Evolutionary conservation across 352 stramenopile genomes (phyloP).

Genomic region (Globisporangium parvum): DNA sequence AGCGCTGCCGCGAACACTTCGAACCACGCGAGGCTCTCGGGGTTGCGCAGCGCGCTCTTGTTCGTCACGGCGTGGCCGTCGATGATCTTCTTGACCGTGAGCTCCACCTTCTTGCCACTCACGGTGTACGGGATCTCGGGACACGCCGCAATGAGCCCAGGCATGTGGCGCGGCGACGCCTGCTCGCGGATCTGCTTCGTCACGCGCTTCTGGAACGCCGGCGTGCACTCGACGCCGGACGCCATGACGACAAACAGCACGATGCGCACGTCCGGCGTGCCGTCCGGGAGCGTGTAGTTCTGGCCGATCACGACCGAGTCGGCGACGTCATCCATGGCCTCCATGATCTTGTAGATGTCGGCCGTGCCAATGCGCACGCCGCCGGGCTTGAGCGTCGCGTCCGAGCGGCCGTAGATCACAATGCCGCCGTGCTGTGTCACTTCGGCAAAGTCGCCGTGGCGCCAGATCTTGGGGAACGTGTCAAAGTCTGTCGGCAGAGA

Average conservation of each 20-base stretch:
- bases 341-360: slow-evolving; percentile 79
- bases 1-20: slow-evolving; percentile 34
- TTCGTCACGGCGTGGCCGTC: slow-evolving; percentile 53
- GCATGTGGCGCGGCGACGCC: slow-evolving; percentile 64
- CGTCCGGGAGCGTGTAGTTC: slow-evolving; percentile 52
- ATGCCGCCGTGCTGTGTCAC: slow-evolving; percentile 55
- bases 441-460: slow-evolving; percentile 78
- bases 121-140: slow-evolving; percentile 74
- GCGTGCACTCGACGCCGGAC: slow-evolving; percentile 28
- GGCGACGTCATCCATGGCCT: slow-evolving; percentile 50
- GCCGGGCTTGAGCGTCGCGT: slow-evolving; percentile 71
- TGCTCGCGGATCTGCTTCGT: slow-evolving; percentile 47
- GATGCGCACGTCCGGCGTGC: slow-evolving; percentile 66
- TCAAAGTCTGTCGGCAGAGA: slow-evolving; percentile 49
- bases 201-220: slow-evolving; percentile 49
- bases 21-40: slow-evolving; percentile 57
- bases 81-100: slow-evolving; percentile 77
- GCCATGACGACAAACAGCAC: slow-evolving; percentile 67
- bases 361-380: slow-evolving; percentile 75
- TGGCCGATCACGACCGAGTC: slow-evolving; percentile 72
- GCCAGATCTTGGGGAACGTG: slow-evolving; percentile 69
- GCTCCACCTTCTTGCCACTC: slow-evolving; percentile 78
- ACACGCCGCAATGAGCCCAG: slow-evolving; percentile 46
- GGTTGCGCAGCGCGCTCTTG: slow-evolving; percentile 60
- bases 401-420: slow-evolving; percentile 72